Evolutionary conservation across 2,329 filamentous ascomycete species (phyloP).

Genomic region (Mariannaea sp.): DNA sequence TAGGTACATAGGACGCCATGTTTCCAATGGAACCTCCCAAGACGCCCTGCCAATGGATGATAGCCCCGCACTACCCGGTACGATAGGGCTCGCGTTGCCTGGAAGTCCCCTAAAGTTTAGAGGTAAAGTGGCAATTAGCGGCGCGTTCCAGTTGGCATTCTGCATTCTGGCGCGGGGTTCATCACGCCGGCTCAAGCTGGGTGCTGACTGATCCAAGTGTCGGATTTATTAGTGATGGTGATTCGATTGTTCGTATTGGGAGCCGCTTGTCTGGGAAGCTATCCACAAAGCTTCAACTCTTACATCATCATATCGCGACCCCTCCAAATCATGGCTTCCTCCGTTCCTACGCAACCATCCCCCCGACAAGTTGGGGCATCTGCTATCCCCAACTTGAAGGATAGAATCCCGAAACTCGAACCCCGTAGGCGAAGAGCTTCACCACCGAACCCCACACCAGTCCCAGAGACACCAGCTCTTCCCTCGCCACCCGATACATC

Average conservation of each 20-base stretch:
- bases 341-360: slow-evolving; percentile 19
- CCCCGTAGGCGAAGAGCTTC: slow-evolving; percentile 62
- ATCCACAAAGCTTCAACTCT: neutral
- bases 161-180: neutral
- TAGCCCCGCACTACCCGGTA: neutral
- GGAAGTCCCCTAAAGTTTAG: slow-evolving; percentile 4
- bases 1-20: neutral
- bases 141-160: neutral
- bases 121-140: neutral
- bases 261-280: no score
- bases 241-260: no score
- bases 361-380: slow-evolving; percentile 22
- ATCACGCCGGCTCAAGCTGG: neutral
- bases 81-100: slow-evolving; percentile 11
- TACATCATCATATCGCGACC: slow-evolving; percentile 8
- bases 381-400: slow-evolving; percentile 47
- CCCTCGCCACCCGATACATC: slow-evolving; percentile 68
- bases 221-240: no score
- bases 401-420: slow-evolving; percentile 69
- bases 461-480: slow-evolving; percentile 76
- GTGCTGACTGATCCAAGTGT: neutral
- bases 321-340: slow-evolving; percentile 34
- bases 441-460: slow-evolving; percentile 61
- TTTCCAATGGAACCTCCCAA: no score
- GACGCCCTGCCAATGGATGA: no score